phyloP scores from a whole-genome alignment of 2,329 filamentous ascomycete species.

The Rhynchosporium agropyri region DNA sequence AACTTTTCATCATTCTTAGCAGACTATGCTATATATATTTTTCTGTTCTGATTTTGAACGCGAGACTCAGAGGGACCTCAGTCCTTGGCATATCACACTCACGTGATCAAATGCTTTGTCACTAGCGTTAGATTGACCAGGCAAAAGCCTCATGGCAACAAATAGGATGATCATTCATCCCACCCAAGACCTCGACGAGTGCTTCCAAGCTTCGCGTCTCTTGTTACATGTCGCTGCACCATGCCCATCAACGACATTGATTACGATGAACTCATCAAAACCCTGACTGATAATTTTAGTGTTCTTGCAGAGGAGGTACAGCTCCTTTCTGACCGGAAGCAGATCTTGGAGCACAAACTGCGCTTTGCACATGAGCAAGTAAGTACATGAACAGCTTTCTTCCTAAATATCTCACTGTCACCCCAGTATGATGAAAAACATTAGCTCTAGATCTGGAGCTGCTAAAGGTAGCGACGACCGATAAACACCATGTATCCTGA shows the following conservation, averaged over 20 bases:
- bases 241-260: slow-evolving; percentile 40
- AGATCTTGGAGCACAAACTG: slow-evolving; percentile 67
- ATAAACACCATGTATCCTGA: slow-evolving; percentile 59
- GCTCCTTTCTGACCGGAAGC: slow-evolving; percentile 63
- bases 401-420: slow-evolving; percentile 15
- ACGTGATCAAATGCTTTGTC: slow-evolving; percentile 12
- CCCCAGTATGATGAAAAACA: slow-evolving; percentile 50
- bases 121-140: background rate
- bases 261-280: slow-evolving; percentile 52
- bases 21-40: too few relatives aligned
- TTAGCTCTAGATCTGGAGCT: slow-evolving; percentile 87
- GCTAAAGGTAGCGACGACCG: slow-evolving; percentile 61
- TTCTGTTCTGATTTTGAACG: too few relatives aligned
- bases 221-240: slow-evolving; percentile 21
- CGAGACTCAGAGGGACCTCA: background rate
- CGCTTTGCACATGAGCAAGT: slow-evolving; percentile 69
- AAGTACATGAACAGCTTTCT: slow-evolving; percentile 40
- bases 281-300: slow-evolving; percentile 65
- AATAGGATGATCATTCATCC: background rate
- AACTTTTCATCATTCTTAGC: too few relatives aligned
- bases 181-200: slow-evolving; percentile 16
- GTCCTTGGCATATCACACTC: background rate
- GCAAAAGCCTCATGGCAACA: background rate
- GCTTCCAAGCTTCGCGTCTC: slow-evolving; percentile 14
- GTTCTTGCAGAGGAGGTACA: slow-evolving; percentile 67